Evolutionary conservation across 148 eudicot genomes (phyloP), one percentile per base, ranked within the genome.

Genomic region (Persicaria maculosa): DNA sequence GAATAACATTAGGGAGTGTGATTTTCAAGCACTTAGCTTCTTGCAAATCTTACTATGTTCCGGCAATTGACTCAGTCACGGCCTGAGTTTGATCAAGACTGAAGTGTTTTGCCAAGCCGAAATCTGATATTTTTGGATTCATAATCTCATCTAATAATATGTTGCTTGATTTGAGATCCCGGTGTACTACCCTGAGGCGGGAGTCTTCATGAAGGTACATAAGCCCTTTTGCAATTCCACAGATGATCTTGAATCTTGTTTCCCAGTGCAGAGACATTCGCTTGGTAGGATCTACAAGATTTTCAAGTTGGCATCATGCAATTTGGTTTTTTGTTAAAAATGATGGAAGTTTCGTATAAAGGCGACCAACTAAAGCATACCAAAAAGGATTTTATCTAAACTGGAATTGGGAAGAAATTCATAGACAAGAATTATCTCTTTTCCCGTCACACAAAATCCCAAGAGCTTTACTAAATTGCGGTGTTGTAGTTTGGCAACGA

Each of bases 111-210:
- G 84, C 87, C 19, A 79, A 46, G 16, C 87, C 87, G 70, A 84
- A 84, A 75, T 81, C 87, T 19, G 84, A 68, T 48, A 81, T 77
- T 61, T 84, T 84, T 19, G 84, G 74, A 14, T 77, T 77, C 83
- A 81, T 79, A 7, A 14, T 61, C 6, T 69, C 64, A 62, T 84
- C 84, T 7, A 84, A 50, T 5, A 84, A 54, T 47, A 84, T 65
- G 74, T 84, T 78, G 67, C 79, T 78, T 15, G 84, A 71, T 74
- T 82, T 82, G 31, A 82, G 72, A 76, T 82, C 84, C 16, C 79
- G 76, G 47, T 75, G 84, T 17, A 82, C 70, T n/a, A 78, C 65
- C 9, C 62, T 68, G 19, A 82, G 77, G 8, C 75, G 53, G 3
- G 81, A 78, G 50, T 82, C 84, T 76, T 82, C 81, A 73, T 82